Base-by-base conservation (phyloP, 1,284 basidiomycete genomes). In the Wolfiporia cocos region DNA sequence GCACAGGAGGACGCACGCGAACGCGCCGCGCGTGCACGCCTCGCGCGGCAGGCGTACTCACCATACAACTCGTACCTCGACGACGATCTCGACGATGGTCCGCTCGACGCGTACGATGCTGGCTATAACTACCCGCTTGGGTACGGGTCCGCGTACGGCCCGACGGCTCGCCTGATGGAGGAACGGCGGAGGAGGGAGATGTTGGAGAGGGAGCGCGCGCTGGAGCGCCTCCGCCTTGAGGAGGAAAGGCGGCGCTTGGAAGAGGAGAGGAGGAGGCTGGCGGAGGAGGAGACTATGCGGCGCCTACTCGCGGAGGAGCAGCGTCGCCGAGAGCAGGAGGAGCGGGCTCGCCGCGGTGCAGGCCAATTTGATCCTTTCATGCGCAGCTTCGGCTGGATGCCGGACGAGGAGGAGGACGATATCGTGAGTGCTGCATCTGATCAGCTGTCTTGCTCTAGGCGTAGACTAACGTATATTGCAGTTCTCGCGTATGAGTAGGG, bases 1-100 rank as follows among this genome's bases (percentile, higher is more conserved):
- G 55, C 57, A 0, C 56, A 62, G 44, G 57, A 59, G 35, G 56
- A 59, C 22, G 60, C 60, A 9, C 53, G 60, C n/a, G 44, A 51
- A 18, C 57, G 60, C 35, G 60, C 56, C 30, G 58, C 57, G 33
- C 58, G 58, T 15, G 57, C 60, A 12, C 54, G 56, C 28, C 51
- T 51, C 29, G 52, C 54, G 5, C 53, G 53, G 12, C 47, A 54
- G 34, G 54, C 51, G n/a, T 56, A 52, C 47, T 41, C 43, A 15
- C 52, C 52, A 6, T 54, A 60, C 53, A 53, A 37, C 44, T 50
- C 57, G 9, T 57, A 54, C 35, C 48, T 51, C 36, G 49, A 52
- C 41, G 42, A 50, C 43, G 43, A 49, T 37, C 32, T 45, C 39
- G 10, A 40, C 33, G 48, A 43, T 32, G 19, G 44, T 46, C 49